These are phyloP conservation scores for Hypoxylon sp. DNA, from an alignment of 2,329 filamentous ascomycete genomes.

Conservation along the genomic window DNA sequence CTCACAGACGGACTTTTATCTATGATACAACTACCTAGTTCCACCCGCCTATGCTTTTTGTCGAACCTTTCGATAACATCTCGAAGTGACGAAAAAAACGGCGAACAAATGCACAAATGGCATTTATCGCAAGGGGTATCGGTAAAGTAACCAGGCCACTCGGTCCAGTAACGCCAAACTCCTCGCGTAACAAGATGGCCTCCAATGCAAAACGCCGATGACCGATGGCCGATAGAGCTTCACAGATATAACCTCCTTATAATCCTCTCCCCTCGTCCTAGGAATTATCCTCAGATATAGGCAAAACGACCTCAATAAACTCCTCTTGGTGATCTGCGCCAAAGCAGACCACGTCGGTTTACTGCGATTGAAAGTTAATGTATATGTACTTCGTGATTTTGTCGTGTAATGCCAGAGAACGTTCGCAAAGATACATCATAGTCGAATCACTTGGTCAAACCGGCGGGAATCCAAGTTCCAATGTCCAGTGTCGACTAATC, in stretches of 20 bases:
- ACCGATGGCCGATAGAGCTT: constrained; percentile 12
- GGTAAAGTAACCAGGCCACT: constrained; percentile 40
- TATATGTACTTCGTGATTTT: constrained; percentile 12
- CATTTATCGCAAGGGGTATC: constrained; percentile 39
- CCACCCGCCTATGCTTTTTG: constrained; percentile 9
- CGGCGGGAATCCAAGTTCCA: constrained; percentile 29
- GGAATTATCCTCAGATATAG: too few species aligned
- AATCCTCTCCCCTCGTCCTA: too few species aligned
- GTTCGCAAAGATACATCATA: constrained; percentile 33
- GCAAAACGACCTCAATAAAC: constrained; percentile 5
- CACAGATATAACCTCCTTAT: too few species aligned
- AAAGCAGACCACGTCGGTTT: constrained; percentile 16
- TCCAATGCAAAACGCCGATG: constrained; percentile 16
- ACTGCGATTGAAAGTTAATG: constrained; percentile 37
- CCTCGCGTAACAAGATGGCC: constrained; percentile 20
- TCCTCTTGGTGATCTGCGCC: constrained; percentile 15
- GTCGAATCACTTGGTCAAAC: constrained; percentile 33
- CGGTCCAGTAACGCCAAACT: constrained; percentile 41
- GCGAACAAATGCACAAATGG: constrained; percentile 10
- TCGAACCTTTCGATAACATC: constrained; percentile 12
- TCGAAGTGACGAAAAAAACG: constrained; percentile 4
- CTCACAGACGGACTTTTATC: too few species aligned
- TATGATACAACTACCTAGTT: constrained; percentile 27
- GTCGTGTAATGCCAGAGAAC: constrained; percentile 24
- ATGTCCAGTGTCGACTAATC: constrained; percentile 26